Evolutionary conservation across 805 yeast species (phyloP), one percentile per base, ranked within the genome.

Genomic region (Scheffersomyces stipitis): DNA sequence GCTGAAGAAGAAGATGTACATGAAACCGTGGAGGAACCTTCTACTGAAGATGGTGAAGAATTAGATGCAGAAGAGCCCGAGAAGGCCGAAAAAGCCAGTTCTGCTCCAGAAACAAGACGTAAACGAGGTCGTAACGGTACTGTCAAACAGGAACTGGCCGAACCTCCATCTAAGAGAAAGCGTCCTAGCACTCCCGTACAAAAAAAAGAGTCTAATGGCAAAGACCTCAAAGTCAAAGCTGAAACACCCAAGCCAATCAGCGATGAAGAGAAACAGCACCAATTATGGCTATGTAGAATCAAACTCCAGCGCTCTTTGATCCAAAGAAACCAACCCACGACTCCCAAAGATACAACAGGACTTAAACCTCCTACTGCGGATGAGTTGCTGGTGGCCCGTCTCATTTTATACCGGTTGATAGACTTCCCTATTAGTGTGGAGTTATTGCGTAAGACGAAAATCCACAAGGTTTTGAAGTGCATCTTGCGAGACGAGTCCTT

Each of bases 401-500:
- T 65, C 36, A 62, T 65, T 10, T 56, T 75, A 28, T 54, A 62
- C 37, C 62, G 71, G 26, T 52, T 76, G 15, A 69, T 63, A 16
- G 68, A 66, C 13, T 69, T 73, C 40, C 66, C 74, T 1, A 64
- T 75, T 24, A 61, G 51, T 18, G 52, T 60, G 15, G 69, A 67
- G 12, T 49, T 74, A 15, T 58, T 76, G 40, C 61, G 58, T 33
- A 54, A 55, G 15, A 72, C 80, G 12, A 76, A 74, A 46, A 58
- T 76, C 34, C 79, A 75, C 48, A 76, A 76, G 51, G 80, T 76
- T 1, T 50, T 76, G 40, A 73, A 69, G 49, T 75, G 76, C 37
- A 72, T 76, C 15, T 41, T 65, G 34, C 65, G 64, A 38, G 62
- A 65, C 41, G 60, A 58, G 18, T 58, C 57, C 24, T 58, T 73